Percentiles rank a stretch among this genome's conserved stretches.
Conservation (phyloP, 345 rosid species). For the Sapria himalayana region DNA sequence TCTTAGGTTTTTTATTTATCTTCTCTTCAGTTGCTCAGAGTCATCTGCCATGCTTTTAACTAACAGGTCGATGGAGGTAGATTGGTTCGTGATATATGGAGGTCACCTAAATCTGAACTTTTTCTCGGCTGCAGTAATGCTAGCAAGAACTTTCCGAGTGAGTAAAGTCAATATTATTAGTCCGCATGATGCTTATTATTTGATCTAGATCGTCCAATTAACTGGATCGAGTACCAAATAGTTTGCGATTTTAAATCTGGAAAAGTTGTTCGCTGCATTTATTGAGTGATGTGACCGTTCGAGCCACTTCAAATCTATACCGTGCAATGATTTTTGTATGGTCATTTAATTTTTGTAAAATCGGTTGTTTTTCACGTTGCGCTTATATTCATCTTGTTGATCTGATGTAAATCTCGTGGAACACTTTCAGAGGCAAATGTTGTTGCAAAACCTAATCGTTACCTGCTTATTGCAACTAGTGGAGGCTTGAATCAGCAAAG, state of each 20-base stretch:
- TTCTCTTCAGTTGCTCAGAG: slow-evolving; percentile 2
- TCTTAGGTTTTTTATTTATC: slow-evolving; percentile 6
- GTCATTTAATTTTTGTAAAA: background rate
- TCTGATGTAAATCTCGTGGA: slow-evolving; percentile 2
- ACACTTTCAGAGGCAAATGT: slow-evolving; percentile 32
- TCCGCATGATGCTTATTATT: too few relatives aligned
- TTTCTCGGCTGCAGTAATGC: slow-evolving; percentile 59
- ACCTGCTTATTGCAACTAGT: slow-evolving; percentile 60
- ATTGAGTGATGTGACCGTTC: too few relatives aligned
- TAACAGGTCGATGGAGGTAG: slow-evolving; percentile 40
- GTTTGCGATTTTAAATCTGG: too few relatives aligned
- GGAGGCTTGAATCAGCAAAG: slow-evolving; percentile 95
- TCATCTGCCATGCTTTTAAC: slow-evolving; percentile 4
- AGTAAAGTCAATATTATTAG: slow-evolving; percentile 6
- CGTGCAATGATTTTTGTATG: background rate
- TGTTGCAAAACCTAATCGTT: slow-evolving; percentile 30
- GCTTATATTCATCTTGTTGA: background rate
- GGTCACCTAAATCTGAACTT: slow-evolving; percentile 33
- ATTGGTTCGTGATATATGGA: slow-evolving; percentile 61
- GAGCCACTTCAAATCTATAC: too few relatives aligned
- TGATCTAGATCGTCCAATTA: too few relatives aligned
- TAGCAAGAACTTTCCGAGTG: slow-evolving; percentile 41
- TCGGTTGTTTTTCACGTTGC: slow-evolving; percentile 4
- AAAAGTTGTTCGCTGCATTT: too few relatives aligned
- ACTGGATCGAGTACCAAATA: too few relatives aligned